These are phyloP conservation scores for Pisolithus thermaeus DNA, from an alignment of 1,284 basidiomycete species.

Conservation along the genomic window DNA sequence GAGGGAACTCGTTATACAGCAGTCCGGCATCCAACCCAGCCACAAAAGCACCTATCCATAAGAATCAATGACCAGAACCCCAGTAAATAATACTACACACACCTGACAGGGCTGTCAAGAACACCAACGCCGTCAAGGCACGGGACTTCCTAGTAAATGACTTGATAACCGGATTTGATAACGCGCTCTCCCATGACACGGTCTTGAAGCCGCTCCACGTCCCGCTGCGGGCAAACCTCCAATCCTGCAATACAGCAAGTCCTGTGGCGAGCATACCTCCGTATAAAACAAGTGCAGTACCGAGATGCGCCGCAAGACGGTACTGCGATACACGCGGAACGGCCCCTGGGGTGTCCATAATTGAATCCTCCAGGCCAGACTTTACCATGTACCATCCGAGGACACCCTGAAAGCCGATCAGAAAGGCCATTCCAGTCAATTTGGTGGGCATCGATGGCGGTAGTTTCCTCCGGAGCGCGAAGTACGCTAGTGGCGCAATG, in stretches of 20 bases:
- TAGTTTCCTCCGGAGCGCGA: slow-evolving; percentile 64
- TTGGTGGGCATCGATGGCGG: slow-evolving; percentile 56
- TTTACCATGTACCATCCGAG: slow-evolving; percentile 99
- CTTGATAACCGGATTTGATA: slow-evolving; percentile 53
- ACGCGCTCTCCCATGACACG: slow-evolving; percentile 43
- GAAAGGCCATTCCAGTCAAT: slow-evolving; percentile 65
- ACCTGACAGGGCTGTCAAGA: slow-evolving; percentile 90
- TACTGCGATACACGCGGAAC: slow-evolving; percentile 97
- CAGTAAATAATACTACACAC: slow-evolving; percentile 13
- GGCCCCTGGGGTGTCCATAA: slow-evolving; percentile 76
- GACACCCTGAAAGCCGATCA: slow-evolving; percentile 87
- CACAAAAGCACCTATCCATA: slow-evolving; percentile 81
- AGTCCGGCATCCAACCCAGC: slow-evolving; percentile 96
- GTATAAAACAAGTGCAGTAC: slow-evolving; percentile 87
- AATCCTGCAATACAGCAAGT: slow-evolving; percentile 75
- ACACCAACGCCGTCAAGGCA: slow-evolving; percentile 69
- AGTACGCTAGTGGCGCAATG: slow-evolving; percentile 77
- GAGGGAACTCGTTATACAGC: slow-evolving; percentile 96
- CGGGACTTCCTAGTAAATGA: slow-evolving; percentile 59
- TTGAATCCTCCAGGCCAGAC: slow-evolving; percentile 83
- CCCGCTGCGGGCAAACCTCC: slow-evolving; percentile 56
- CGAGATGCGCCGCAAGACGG: slow-evolving; percentile 90
- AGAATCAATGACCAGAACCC: slow-evolving; percentile 5
- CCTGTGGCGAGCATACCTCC: slow-evolving; percentile 88
- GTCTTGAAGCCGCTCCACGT: slow-evolving; percentile 40